Base-by-base conservation (phyloP, 495 filamentous ascomycete species). In the Aspergillus taichungensis region DNA sequence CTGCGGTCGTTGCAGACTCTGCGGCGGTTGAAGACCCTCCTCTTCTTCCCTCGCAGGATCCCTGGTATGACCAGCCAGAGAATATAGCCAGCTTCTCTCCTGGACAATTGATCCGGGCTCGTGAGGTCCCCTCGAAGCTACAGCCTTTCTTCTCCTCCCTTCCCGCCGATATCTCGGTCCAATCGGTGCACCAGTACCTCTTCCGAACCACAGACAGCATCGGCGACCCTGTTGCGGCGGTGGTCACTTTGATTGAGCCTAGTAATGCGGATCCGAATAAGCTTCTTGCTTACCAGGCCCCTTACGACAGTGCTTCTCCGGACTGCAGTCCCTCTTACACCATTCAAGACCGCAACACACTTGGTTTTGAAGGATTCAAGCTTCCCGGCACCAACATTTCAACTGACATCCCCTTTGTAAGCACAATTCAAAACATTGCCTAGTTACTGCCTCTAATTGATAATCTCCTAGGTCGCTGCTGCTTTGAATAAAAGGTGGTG, bases 401-500 rank as follows among this genome's bases (percentile, higher is more conserved):
- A 6, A 11, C 30, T 11, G 49, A 52, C 11, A 30, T 52, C 12
- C 36, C 49, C 9, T 52, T 52, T 18, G 50, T 49, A 29, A 42
- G 50, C 33, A 12, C 4, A 6, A 11, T 34, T 18, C 13, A 14
- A 4, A 8, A 6, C 11, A n/a, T 1, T 7, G n/a, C 8, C 14
- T 8, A 8, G 37, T 47, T 13, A 48, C 2, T n/a, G 10, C 18
- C 10, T 31, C 35, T 24, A 37, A n/a, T 5, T 0, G 1, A 38
- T 39, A 10, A 10, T 39, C 2, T 32, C 11, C 27, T 6, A 58
- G 48, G 44, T 57, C 12, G 52, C 31, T 6, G 42, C 51, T 3
- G 50, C 51, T n/a, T 47, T 60, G 0, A 54, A 55, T 38, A 43
- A 46, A 18, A 53, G 58, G 2, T 61, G 55, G 52, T 53, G 42